Percentiles rank a stretch among this genome's conserved stretches.
Evolutionary conservation across 148 eudicot species (phyloP).

Genomic region (Agrostemma githago): DNA sequence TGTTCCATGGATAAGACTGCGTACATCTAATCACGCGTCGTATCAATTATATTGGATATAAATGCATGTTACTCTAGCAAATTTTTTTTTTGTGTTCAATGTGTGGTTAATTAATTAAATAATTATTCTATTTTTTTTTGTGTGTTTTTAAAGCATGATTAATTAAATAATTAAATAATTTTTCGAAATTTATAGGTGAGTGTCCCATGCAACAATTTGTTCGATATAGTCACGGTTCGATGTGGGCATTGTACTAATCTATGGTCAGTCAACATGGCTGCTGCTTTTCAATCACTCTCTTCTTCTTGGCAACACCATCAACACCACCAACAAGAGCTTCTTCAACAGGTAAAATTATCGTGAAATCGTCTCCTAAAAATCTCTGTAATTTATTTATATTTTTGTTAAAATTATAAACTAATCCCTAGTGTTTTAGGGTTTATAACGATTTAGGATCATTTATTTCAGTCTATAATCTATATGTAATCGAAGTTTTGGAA

Average conservation of each 20-base stretch:
- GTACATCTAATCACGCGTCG: background rate
- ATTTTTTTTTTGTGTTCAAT: background rate
- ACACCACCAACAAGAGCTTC: constrained; percentile 10
- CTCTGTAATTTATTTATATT: too few species aligned
- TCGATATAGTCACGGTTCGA: constrained; percentile 78
- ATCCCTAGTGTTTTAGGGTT: too few species aligned
- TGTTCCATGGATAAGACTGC: background rate
- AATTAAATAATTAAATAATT: background rate
- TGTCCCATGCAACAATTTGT: constrained; percentile 76
- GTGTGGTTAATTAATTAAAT: background rate
- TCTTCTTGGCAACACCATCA: constrained; percentile 29
- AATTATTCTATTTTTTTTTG: background rate
- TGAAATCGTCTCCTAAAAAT: too few species aligned
- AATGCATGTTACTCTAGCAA: background rate
- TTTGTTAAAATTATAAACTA: too few species aligned
- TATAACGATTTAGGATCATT: too few species aligned
- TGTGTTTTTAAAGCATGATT: background rate
- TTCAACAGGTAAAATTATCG: constrained; percentile 18
- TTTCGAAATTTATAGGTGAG: constrained; percentile 48
- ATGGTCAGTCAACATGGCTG: constrained; percentile 88
- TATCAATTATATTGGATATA: background rate
- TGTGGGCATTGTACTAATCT: constrained; percentile 90
- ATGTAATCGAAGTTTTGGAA: too few species aligned
- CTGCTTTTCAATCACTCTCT: constrained; percentile 56
- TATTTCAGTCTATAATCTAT: too few species aligned